Conservation (phyloP, 2,329 filamentous ascomycete species). For the Fusarium sterilihyphosum region DNA sequence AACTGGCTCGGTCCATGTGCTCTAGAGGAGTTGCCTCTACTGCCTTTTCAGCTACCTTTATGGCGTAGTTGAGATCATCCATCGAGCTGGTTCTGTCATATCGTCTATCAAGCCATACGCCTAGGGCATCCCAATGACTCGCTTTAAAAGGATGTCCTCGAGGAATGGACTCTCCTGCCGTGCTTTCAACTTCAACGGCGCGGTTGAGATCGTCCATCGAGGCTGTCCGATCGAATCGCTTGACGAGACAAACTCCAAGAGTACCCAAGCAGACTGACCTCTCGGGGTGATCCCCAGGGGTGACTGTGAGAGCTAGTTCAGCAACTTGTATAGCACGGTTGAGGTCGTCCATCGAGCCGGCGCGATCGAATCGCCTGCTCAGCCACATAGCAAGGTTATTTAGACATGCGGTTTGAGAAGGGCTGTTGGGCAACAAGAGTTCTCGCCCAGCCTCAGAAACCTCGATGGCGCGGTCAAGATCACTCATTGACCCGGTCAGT, state of each 20-base stretch:
- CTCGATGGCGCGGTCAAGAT: rapidly evolving
- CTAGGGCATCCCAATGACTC: neutral
- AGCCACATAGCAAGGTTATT: neutral
- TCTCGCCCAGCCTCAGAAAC: neutral
- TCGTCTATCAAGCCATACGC: neutral
- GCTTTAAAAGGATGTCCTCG: neutral
- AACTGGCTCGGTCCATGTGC: neutral
- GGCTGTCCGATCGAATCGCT: neutral
- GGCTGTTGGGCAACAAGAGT: neutral
- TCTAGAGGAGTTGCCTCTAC: neutral
- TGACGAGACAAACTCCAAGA: neutral
- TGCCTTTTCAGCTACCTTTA: neutral
- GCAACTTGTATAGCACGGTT: neutral
- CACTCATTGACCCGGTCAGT: neutral
- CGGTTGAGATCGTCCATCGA: neutral
- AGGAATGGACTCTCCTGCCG: neutral
- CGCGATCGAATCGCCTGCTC: neutral
- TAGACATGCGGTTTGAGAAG: neutral
- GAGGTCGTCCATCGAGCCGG: neutral
- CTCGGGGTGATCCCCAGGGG: neutral
- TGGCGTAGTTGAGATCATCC: neutral
- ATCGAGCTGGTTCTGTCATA: neutral
- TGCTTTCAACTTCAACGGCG: neutral
- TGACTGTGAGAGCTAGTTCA: neutral
- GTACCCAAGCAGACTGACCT: neutral